Evolutionary conservation across 305 asterid genomes (phyloP).

Genomic region (Euphrasia arctica): DNA sequence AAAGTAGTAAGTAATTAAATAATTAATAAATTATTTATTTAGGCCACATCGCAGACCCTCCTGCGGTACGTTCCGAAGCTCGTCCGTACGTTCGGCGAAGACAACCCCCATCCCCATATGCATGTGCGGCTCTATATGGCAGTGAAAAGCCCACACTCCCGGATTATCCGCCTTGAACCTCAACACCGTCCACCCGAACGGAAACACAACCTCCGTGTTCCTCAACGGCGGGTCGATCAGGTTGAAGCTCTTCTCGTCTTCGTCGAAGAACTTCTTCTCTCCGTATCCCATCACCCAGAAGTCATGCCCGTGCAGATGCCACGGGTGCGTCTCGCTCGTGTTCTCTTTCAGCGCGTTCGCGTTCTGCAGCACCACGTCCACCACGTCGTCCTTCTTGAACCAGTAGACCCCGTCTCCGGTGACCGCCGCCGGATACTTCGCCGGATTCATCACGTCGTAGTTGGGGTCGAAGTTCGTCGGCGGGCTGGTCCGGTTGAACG

Average conservation of each 20-base stretch:
- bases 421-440: conserved; percentile 48
- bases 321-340: conserved; percentile 77
- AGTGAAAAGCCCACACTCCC: conserved; percentile 86
- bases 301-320: conserved; percentile 87
- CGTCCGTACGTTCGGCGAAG: conserved; percentile 55
- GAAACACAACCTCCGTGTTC: conserved; percentile 67
- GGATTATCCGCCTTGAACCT: conserved; percentile 81
- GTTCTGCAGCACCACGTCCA: conserved; percentile 72
- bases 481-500: conserved; percentile 43
- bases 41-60: conserved; percentile 37
- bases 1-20: too few species aligned
- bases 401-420: conserved; percentile 51
- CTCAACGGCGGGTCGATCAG: conserved; percentile 58
- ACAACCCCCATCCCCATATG: conserved; percentile 84
- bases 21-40: too few species aligned
- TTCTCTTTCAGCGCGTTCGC: conserved; percentile 50
- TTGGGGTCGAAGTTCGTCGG: conserved; percentile 30
- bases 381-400: conserved; percentile 39
- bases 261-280: conserved; percentile 45
- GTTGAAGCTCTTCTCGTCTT: conserved; percentile 43
- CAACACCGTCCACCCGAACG: conserved; percentile 80
- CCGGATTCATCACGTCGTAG: conserved; percentile 52
- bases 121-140: conserved; percentile 79
- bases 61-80: conserved; percentile 35
- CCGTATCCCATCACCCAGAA: conserved; percentile 84